Evolutionary conservation across 495 filamentous ascomycete species (phyloP), one percentile per base, ranked within the genome.

Genomic region (Neurospora sp.): DNA sequence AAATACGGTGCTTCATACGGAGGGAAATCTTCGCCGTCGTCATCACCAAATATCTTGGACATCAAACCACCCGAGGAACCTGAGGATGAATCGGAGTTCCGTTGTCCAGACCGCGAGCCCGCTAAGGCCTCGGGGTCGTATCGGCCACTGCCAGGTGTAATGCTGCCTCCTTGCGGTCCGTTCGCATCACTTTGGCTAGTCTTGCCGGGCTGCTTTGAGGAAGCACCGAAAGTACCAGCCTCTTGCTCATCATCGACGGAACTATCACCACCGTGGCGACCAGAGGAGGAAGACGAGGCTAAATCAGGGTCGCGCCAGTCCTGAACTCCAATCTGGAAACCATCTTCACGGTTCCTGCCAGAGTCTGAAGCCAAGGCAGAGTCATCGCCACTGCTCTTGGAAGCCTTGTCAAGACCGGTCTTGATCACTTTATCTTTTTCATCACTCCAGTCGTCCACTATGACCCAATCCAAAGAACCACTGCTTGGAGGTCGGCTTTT

Each of bases 241-340:
- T 11, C n/a, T 16, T 69, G 39, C 39, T 75, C 79, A 35, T 69
- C 72, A 37, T 69, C 41, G 18, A 40, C 20, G 11, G 71, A 42
- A 20, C 69, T 71, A 40, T 71, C 72, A 9, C 61, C 74, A n/a
- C 71, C 69, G 5, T 70, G 71, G 16, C 69, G 46, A 39, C 73
- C 38, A 2, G 74, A 72, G 8, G 76, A n/a, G 5, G 73, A 71
- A 14, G 80, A 69, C 0, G 77, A 78, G 68, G 93, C 86, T 20
- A 96, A 83, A 77, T 96, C 93, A 5, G 93, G 91, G 77, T 97
- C 94, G 71, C 93, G 89, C 94, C 94, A 97, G 76, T 97, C 94
- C 74, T 97, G 93, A 14, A 96, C 90, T 3, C 94, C 94, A 78
- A 96, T 97, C n/a, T 93, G 88, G 80, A 96, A 97, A 70, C 87